phyloP scores from a whole-genome alignment of 1,139 yeast species.

The Blastobotrys buckinghamii region DNA sequence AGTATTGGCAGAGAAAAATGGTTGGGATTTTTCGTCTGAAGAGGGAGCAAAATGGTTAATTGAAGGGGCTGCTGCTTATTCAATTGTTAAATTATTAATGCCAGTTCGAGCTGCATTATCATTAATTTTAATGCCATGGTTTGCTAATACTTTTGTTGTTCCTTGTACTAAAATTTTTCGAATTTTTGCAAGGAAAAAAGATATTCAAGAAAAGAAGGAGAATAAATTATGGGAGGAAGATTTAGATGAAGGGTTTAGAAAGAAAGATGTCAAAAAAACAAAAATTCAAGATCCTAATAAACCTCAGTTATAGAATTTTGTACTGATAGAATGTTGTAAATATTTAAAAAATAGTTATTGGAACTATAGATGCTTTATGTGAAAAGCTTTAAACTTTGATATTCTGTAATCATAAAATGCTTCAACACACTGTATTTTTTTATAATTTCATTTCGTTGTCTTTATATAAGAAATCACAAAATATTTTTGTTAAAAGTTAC shows the following conservation, averaged over 20 bases:
- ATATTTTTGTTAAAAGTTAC: too few relatives aligned
- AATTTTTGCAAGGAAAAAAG: constrained; percentile 9
- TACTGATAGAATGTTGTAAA: background rate
- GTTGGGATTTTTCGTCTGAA: constrained; percentile 35
- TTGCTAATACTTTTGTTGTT: constrained; percentile 52
- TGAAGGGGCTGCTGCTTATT: constrained; percentile 89
- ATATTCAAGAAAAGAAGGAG: background rate
- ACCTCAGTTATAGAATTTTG: constrained; percentile 6
- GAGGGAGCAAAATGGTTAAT: constrained; percentile 54
- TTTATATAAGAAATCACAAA: too few relatives aligned
- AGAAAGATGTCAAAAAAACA: constrained; percentile 1
- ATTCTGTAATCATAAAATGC: too few relatives aligned
- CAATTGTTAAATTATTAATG: constrained; percentile 54
- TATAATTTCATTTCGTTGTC: too few relatives aligned
- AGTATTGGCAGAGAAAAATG: constrained; percentile 36
- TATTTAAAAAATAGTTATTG: too few relatives aligned
- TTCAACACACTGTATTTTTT: too few relatives aligned
- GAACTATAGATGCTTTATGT: too few relatives aligned
- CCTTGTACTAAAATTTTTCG: constrained; percentile 44
- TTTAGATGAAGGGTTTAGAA: background rate
- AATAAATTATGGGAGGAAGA: constrained; percentile 12
- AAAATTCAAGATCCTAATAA: constrained; percentile 4
- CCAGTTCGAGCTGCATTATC: constrained; percentile 59
- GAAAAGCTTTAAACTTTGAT: too few relatives aligned
- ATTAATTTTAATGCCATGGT: constrained; percentile 58